Conservation (phyloP, 371 early-diverging fungal genomes). For the Lichtheimia corymbifera region DNA sequence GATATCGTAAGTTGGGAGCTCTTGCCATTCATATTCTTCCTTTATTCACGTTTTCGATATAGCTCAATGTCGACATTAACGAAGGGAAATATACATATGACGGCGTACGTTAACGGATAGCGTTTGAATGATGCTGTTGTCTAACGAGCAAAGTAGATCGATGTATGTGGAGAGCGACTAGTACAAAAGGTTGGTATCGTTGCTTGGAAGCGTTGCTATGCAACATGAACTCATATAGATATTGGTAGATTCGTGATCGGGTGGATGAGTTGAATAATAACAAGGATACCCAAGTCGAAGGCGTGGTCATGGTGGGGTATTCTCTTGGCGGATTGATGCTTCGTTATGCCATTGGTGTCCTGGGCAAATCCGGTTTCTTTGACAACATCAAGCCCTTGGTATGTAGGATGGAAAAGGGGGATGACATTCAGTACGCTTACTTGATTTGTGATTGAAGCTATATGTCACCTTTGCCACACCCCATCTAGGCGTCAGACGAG, state of each 20-base stretch:
- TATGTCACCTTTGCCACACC: constrained; percentile 81
- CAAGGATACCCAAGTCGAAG: constrained; percentile 39
- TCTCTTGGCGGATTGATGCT: constrained; percentile 80
- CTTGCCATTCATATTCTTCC: too few relatives aligned
- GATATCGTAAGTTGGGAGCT: constrained; percentile 27
- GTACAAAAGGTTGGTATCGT: constrained; percentile 31
- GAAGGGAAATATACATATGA: constrained; percentile 64
- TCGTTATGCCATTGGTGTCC: constrained; percentile 71
- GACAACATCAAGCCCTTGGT: constrained; percentile 53
- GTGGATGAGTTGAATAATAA: constrained; percentile 15
- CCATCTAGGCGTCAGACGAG: constrained; percentile 67
- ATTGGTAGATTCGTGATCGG: constrained; percentile 13
- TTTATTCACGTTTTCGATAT: background rate
- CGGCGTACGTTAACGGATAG: constrained; percentile 30
- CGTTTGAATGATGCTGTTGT: background rate
- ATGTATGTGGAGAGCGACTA: constrained; percentile 63
- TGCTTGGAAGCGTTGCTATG: background rate
- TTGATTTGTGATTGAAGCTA: constrained; percentile 22
- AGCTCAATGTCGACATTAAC: constrained; percentile 60
- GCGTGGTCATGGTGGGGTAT: constrained; percentile 76
- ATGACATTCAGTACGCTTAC: too few relatives aligned
- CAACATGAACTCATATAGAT: background rate
- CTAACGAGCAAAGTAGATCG: constrained; percentile 28
- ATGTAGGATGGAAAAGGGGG: constrained; percentile 10
- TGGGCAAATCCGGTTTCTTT: constrained; percentile 64